Evolutionary conservation across 345 rosid genomes (phyloP).

Genomic region (Rhizophora apiculata): DNA sequence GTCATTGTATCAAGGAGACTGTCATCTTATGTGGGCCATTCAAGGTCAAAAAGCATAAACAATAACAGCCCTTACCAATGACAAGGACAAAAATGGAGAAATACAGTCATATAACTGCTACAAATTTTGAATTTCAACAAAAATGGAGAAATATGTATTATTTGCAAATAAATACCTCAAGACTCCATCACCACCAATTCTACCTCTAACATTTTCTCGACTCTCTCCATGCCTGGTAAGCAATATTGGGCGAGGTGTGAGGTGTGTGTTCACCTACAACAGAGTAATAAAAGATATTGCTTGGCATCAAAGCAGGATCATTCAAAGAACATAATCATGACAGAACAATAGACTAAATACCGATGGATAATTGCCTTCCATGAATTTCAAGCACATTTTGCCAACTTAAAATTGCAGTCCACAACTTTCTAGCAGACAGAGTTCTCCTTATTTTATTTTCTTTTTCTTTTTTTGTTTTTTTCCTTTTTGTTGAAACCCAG

Average conservation of each 20-base stretch:
- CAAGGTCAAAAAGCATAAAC: too few relatives aligned
- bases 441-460: too few relatives aligned
- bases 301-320: not conserved
- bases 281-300: conserved; percentile 2
- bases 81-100: not conserved
- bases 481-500: too few relatives aligned
- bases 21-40: too few relatives aligned
- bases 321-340: conserved; percentile 8
- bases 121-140: not conserved
- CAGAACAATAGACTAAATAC: not conserved
- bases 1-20: too few relatives aligned
- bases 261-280: conserved; percentile 91
- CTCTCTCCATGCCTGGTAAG: conserved; percentile 99
- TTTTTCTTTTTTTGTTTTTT: too few relatives aligned
- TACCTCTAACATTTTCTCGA: conserved; percentile 88
- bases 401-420: not conserved
- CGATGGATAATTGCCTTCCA: not conserved
- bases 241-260: conserved; percentile 96
- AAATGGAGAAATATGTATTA: not conserved
- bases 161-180: conserved; percentile 51
- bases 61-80: too few relatives aligned
- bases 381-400: not conserved
- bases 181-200: conserved; percentile 91
- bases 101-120: not conserved
- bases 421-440: not conserved